phyloP scores from a whole-genome alignment of 2,329 filamentous ascomycete genomes.

The Paraphoma chrysanthemicola region DNA sequence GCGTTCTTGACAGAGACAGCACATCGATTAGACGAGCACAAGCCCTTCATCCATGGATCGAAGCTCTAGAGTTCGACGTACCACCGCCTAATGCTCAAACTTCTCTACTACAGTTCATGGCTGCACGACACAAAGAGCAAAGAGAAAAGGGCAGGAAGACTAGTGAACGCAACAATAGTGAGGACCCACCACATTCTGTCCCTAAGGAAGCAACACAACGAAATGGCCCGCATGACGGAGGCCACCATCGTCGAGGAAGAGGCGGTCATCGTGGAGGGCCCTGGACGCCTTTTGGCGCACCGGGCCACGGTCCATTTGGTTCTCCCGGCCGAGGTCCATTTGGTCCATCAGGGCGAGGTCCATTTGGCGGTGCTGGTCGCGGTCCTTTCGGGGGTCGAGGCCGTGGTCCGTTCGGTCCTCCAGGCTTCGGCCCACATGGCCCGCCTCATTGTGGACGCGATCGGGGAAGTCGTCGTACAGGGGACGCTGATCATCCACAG shows the following conservation, averaged over 20 bases:
- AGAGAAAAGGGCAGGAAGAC: background rate
- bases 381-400: conserved; percentile 1
- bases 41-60: conserved; percentile 39
- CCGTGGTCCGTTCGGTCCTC: background rate
- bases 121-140: conserved; percentile 10
- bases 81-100: conserved; percentile 20
- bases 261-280: conserved; percentile 3
- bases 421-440: conserved; percentile 8
- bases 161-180: background rate
- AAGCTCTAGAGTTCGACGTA: conserved; percentile 32
- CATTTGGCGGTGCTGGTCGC: conserved; percentile 13
- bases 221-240: background rate
- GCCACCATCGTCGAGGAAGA: background rate
- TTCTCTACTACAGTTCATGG: conserved; percentile 24
- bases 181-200: conserved; percentile 37
- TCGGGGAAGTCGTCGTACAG: background rate
- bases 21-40: conserved; percentile 26
- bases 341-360: conserved; percentile 2
- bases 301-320: conserved; percentile 13
- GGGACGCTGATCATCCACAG: conserved; percentile 5
- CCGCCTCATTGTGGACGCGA: conserved; percentile 1
- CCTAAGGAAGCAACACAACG: conserved; percentile 11
- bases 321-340: conserved; percentile 6
- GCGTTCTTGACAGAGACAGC: conserved; percentile 15
- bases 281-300: conserved; percentile 25